phyloP scores from a whole-genome alignment of 108 stramenopile genomes.

The Pinguiococcus pyrenoidosus region DNA sequence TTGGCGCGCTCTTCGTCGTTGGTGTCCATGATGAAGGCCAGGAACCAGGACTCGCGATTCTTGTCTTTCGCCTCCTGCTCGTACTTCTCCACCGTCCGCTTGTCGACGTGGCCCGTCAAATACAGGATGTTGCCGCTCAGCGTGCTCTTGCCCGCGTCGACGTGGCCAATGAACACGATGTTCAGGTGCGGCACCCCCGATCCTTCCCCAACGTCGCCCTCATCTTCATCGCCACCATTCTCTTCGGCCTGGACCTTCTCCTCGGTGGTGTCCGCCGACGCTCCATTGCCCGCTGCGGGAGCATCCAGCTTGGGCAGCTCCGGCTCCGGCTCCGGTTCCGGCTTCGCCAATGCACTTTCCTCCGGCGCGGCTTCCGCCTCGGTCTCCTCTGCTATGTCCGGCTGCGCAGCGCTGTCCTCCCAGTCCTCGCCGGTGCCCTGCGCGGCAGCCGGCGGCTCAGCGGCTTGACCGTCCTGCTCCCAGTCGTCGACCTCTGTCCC shows the following conservation, averaged over 20 bases:
- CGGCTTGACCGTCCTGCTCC: too few species aligned
- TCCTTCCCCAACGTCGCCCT: constrained; percentile 56
- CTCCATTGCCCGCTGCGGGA: too few species aligned
- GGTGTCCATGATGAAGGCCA: constrained; percentile 99
- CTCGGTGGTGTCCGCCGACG: constrained; percentile 13
- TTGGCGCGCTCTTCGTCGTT: constrained; percentile 98
- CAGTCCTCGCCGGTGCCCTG: neutral
- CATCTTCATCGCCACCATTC: neutral
- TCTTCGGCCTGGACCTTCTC: constrained; percentile 15
- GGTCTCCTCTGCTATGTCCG: neutral
- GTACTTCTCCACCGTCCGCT: constrained; percentile 95
- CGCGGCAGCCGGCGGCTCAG: neutral
- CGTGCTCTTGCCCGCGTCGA: constrained; percentile 97
- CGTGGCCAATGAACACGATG: constrained; percentile 82
- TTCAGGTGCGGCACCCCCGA: constrained; percentile 87
- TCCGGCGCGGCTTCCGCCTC: neutral
- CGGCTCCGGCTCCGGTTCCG: too few species aligned
- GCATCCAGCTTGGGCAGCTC: too few species aligned
- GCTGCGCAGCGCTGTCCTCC: neutral
- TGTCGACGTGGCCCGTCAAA: constrained; percentile 65
- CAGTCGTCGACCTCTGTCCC: too few species aligned
- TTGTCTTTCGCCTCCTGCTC: constrained; percentile 94
- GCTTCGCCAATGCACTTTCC: too few species aligned
- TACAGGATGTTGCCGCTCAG: constrained; percentile 95
- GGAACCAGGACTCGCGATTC: constrained; percentile 99